These are phyloP conservation scores for Fusarium pininemorale DNA, from an alignment of 2,329 filamentous ascomycete genomes.

Conservation along the genomic window DNA sequence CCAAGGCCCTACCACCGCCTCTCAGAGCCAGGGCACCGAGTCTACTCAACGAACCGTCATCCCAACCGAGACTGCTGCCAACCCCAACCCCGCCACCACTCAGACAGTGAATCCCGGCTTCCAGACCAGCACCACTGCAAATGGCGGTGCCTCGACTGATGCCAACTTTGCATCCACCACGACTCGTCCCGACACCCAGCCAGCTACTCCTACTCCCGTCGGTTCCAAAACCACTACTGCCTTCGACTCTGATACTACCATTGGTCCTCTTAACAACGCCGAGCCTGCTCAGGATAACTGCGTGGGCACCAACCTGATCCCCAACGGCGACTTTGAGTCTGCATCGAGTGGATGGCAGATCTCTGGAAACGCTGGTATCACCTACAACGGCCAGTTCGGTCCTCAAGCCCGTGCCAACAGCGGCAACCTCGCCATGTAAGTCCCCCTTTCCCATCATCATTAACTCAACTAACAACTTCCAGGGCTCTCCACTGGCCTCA, in stretches of 20 bases:
- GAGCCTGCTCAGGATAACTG: not conserved
- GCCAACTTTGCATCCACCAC: not conserved
- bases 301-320: not conserved
- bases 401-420: not conserved
- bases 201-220: not conserved
- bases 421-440: not conserved
- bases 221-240: not conserved
- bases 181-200: not conserved
- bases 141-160: not conserved
- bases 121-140: not conserved
- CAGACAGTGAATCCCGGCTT: not conserved
- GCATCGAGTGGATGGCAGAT: not conserved
- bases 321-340: conserved; percentile 10
- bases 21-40: not conserved
- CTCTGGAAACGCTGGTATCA: not conserved
- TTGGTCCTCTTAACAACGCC: not conserved
- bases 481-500: conserved; percentile 9
- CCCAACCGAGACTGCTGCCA: not conserved
- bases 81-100: not conserved
- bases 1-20: not conserved
- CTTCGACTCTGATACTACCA: not conserved
- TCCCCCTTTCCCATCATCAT: rapidly evolving
- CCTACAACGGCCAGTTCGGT: not conserved
- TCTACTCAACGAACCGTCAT: not conserved
- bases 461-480: not conserved